Evolutionary conservation across 805 yeast species (phyloP).

Genomic region (Yarrowia sp.): DNA sequence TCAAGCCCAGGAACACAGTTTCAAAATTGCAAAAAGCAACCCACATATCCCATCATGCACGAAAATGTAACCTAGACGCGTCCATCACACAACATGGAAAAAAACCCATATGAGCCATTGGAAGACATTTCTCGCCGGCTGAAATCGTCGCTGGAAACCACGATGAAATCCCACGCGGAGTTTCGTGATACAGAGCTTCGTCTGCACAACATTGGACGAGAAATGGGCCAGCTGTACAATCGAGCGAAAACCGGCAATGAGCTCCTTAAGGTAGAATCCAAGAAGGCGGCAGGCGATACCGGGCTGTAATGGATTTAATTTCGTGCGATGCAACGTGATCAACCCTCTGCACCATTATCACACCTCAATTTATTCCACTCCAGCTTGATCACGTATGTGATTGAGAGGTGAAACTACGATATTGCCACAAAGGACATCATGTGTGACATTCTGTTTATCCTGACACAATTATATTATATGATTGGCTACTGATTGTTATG

Average conservation of each 20-base stretch:
- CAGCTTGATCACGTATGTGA: no score
- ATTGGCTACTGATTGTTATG: not conserved
- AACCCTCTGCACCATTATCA: not conserved
- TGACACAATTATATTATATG: not conserved
- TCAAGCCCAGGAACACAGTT: not conserved
- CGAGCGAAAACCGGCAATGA: constrained; percentile 4
- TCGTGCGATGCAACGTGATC: not conserved
- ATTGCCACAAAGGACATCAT: no score
- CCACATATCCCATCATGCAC: not conserved
- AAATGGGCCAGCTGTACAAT: not conserved
- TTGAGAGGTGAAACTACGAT: no score
- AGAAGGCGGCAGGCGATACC: not conserved
- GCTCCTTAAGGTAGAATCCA: not conserved
- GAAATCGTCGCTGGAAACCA: not conserved
- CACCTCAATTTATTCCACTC: no score
- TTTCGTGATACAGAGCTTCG: not conserved
- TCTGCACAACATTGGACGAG: not conserved
- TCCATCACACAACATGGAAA: not conserved
- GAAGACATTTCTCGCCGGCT: constrained; percentile 1
- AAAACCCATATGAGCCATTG: constrained; percentile 16
- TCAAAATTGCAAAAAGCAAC: not conserved
- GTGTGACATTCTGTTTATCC: not conserved
- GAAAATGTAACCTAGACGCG: not conserved
- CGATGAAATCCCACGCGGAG: not conserved
- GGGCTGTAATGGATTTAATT: not conserved